A percentile compares a stretch with the other conserved stretches of the same genome.
Evolutionary conservation across 2,329 filamentous ascomycete species (phyloP).

Genomic region (Microsporum ferrugineum): DNA sequence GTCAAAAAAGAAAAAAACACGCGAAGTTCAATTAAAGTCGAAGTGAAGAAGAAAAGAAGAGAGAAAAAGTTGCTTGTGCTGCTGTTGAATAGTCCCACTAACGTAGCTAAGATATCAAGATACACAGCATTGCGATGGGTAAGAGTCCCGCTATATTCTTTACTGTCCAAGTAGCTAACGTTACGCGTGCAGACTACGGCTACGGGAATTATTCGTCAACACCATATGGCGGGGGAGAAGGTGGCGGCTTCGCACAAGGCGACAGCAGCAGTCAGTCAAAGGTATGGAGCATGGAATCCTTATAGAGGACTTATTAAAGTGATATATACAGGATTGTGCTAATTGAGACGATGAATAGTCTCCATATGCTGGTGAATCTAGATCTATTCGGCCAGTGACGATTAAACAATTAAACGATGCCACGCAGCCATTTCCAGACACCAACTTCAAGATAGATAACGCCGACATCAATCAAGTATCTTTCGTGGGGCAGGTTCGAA

Average conservation of each 20-base stretch:
- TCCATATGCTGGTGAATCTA: conserved; percentile 49
- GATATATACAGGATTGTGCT: neutral
- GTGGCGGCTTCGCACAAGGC: conserved; percentile 49
- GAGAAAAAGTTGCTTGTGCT: neutral
- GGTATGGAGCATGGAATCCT: conserved; percentile 25
- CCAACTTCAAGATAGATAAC: conserved; percentile 75
- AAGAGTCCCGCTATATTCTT: neutral
- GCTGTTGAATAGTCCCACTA: neutral
- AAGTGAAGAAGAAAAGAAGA: neutral
- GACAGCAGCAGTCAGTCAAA: conserved; percentile 40
- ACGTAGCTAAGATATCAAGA: too few relatives aligned
- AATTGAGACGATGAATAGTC: conserved; percentile 31
- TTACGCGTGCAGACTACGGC: conserved; percentile 22
- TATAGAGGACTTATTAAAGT: neutral
- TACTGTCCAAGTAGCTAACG: neutral
- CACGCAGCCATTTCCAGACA: conserved; percentile 59
- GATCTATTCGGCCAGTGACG: conserved; percentile 76
- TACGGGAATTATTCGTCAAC: conserved; percentile 38
- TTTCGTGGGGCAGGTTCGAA: conserved; percentile 82
- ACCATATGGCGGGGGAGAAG: conserved; percentile 45
- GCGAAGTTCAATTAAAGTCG: conserved; percentile 1
- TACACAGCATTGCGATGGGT: conserved; percentile 8
- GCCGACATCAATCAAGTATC: conserved; percentile 62
- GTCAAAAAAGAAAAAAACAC: neutral
- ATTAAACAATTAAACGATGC: conserved; percentile 89